Evolutionary conservation across 805 yeast genomes (phyloP).

Genomic region (Spathaspora sp.): DNA sequence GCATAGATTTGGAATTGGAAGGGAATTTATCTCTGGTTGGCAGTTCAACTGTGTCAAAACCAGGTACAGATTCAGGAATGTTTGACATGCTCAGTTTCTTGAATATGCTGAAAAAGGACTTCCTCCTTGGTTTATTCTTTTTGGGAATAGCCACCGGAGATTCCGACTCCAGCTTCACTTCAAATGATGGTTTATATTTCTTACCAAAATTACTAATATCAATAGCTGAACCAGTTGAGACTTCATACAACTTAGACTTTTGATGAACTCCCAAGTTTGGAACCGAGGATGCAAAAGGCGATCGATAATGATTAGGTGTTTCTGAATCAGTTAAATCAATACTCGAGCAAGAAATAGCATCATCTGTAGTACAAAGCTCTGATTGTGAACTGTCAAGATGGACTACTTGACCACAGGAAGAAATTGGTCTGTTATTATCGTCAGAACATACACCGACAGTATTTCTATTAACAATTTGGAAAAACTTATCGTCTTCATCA

Average conservation of each 20-base stretch:
- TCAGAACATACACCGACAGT: background rate
- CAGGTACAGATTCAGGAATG: background rate
- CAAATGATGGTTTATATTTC: constrained; percentile 34
- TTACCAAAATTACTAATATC: constrained; percentile 40
- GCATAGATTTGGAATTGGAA: background rate
- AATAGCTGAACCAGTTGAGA: constrained; percentile 32
- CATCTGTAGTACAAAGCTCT: background rate
- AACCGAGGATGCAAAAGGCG: constrained; percentile 8
- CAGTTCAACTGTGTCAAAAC: constrained; percentile 1
- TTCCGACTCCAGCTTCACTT: background rate
- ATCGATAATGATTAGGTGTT: constrained; percentile 1
- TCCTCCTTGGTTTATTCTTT: constrained; percentile 16
- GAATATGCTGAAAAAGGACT: constrained; percentile 34
- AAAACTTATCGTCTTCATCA: constrained; percentile 7
- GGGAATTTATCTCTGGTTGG: background rate
- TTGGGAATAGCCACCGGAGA: background rate
- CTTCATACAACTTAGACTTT: constrained; percentile 10
- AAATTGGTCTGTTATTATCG: constrained; percentile 1
- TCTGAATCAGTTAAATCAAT: background rate
- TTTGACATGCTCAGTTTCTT: constrained; percentile 17
- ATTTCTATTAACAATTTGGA: constrained; percentile 7
- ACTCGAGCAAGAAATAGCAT: background rate
- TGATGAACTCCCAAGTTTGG: constrained; percentile 12
- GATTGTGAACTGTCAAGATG: background rate
- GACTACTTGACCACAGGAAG: constrained; percentile 5